Evolutionary conservation across 768 basidiomycete species (phyloP), one percentile per base, ranked within the genome.

Genomic region (Cystobasidium tubakii): DNA sequence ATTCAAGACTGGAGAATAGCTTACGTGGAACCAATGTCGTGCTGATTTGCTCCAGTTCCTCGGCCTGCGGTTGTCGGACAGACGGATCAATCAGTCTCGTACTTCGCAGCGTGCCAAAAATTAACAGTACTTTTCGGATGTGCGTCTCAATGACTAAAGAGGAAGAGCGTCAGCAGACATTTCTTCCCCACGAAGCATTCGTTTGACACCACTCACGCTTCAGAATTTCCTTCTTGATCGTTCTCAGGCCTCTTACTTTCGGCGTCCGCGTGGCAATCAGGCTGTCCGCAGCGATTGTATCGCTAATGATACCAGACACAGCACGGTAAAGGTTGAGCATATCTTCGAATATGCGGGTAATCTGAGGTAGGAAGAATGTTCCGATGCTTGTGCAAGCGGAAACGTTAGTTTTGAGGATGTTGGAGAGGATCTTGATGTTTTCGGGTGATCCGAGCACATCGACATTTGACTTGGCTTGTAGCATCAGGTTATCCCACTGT

Each of bases 241-340:
- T 97, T 75, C 96, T 86, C 66, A 98, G 83, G 75, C 91, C 88
- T 74, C 96, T 88, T 77, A 98, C 87, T 85, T 96, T 96, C 10
- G 95, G 94, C 1, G 94, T 98, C 83, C 94, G 94, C 19, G 95
- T 97, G 3, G 93, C 92, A 80, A 97, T 88, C 46, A 88, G 82
- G 36, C 93, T 92, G 88, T 84, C 94, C 88, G 80, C 87, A 13
- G 88, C 88, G 53, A 97, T 88, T 0, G 90, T 90, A 80, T 94
- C 90, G 78, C 91, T 95, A 80, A 99, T 95, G 78, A 97, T 94
- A 25, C 90, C 89, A 77, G 92, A 94, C 76, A 96, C 95, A 10
- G 95, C 95, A 80, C 93, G 92, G 84, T 99, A 99, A 70, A 99
- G 83, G 19, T 94, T 95, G 50, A 99, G 86, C 92, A 98, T 96